Evolutionary conservation across 2,329 filamentous ascomycete species (phyloP), one percentile per base, ranked within the genome.

Genomic region (Alternaria triticimaculans): DNA sequence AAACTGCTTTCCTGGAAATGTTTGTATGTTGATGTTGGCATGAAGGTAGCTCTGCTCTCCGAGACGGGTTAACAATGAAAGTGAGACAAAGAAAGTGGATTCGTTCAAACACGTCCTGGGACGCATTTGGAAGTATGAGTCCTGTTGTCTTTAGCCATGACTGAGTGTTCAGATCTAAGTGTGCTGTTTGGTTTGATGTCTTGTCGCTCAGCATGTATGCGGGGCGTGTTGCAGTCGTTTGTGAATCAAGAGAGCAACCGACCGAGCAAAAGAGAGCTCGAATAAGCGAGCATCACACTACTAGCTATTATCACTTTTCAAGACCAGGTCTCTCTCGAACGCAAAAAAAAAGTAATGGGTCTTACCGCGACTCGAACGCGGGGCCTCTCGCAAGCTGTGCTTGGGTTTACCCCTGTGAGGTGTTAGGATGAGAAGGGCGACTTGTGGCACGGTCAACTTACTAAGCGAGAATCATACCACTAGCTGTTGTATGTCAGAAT

Each of bases 391-490:
- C 76, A 65, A 65, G 55, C 49, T 30, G 11, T 62, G 54, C 54
- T 64, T 37, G 57, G 59, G 62, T 25, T 25, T 7, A 25, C 23
- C 23, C 23, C 23, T 25, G 23, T 21, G 4, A 8, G 6, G 6
- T 25, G 28, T 30, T 30, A 30, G 28, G 28, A 30, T 14, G 5
- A 0, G 11, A 30, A 6, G 6, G 12, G 28, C 0, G 5, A 14
- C 3, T 30, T 3, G 4, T 12, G 11, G 2, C 23, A 23, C 4
- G 9, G 28, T 30, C 1, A 3, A 30, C 28, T 30, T 30, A 30
- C 28, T 89, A 89, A 89, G 87, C 87, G 87, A 88, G 87, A 89
- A 89, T 89, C 87, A 89, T 89, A 89, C 87, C 87, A 86, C 87
- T 88, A 88, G 86, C 37, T 41, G 37, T 18, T 41, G 37, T 41